A percentile compares a stretch with the other conserved stretches of the same genome.
These are phyloP conservation scores for Penicillium herquei DNA, from an alignment of 495 filamentous ascomycete species.

Conservation along the genomic window DNA sequence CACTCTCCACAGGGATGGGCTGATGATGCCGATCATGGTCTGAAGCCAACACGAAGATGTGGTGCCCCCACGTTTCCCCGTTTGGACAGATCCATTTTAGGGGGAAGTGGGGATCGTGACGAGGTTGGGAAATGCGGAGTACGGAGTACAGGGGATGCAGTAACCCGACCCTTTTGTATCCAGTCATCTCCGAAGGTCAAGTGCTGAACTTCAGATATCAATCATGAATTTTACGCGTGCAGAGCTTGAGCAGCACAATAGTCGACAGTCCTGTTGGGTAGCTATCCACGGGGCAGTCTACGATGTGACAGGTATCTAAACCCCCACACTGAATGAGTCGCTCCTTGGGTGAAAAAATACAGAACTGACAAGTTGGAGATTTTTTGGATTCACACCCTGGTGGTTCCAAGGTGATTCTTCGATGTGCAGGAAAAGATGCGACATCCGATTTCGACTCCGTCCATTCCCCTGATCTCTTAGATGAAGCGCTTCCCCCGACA, in stretches of 20 bases:
- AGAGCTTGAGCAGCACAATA: conserved; percentile 68
- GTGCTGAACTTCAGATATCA: not conserved
- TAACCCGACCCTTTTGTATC: too few species aligned
- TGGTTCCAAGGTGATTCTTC: conserved; percentile 74
- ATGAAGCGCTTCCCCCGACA: conserved; percentile 20
- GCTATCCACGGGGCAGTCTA: conserved; percentile 74
- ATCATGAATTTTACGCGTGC: conserved; percentile 27
- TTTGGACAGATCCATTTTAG: too few species aligned
- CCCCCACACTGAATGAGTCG: too few species aligned
- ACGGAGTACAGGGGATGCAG: too few species aligned
- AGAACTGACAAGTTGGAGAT: conserved; percentile 6
- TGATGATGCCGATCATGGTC: not conserved
- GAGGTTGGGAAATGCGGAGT: too few species aligned
- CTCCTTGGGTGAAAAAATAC: too few species aligned
- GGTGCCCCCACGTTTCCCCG: not conserved
- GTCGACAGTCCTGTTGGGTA: conserved; percentile 72
- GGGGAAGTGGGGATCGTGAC: too few species aligned
- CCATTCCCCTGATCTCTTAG: conserved; percentile 61
- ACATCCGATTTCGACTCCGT: conserved; percentile 81
- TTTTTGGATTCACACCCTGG: conserved; percentile 68
- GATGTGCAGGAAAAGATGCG: conserved; percentile 84
- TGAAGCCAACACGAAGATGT: not conserved
- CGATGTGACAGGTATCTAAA: conserved; percentile 66
- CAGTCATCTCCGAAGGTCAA: not conserved
- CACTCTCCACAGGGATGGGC: not conserved